A percentile compares a stretch with the other conserved stretches of the same genome.
Evolutionary conservation across 176 grass and related monocot genomes (phyloP).

Genomic region (Oryza brachyantha): DNA sequence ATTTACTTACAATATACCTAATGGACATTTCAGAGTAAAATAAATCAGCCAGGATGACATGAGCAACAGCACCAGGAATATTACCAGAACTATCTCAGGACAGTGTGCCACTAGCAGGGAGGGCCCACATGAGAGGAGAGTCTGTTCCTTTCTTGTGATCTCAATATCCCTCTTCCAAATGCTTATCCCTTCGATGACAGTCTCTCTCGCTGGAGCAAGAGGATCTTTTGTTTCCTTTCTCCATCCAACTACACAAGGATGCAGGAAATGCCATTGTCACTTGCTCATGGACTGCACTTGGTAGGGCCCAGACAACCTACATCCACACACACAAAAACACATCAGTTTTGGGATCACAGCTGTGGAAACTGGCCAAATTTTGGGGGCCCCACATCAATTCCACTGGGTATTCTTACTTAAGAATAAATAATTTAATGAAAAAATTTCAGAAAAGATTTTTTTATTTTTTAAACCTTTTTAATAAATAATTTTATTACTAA

Average conservation of each 20-base stretch:
- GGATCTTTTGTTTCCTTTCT: conserved; percentile 33
- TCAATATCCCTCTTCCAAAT: conserved; percentile 13
- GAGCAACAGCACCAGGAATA: conserved; percentile 15
- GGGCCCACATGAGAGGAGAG: neutral
- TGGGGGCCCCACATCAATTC: neutral
- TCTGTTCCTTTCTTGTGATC: conserved; percentile 8
- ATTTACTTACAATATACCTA: neutral
- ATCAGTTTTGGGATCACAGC: conserved; percentile 21
- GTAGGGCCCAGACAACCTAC: neutral
- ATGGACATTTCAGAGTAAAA: neutral
- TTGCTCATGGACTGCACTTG: conserved; percentile 5
- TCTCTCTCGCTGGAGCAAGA: conserved; percentile 12
- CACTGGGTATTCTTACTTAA: neutral
- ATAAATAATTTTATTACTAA: no score
- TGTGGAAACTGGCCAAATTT: conserved; percentile 24
- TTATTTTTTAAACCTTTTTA: no score
- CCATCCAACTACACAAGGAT: conserved; percentile 20
- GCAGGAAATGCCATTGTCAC: conserved; percentile 25
- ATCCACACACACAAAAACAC: neutral
- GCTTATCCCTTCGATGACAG: conserved; percentile 9
- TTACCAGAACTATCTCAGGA: conserved; percentile 26
- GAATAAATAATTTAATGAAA: no score
- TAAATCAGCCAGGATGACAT: neutral
- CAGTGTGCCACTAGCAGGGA: neutral
- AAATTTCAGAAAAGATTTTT: no score